phyloP scores from a whole-genome alignment of 371 early-diverging fungal genomes.

The Mucor velutinosus region DNA sequence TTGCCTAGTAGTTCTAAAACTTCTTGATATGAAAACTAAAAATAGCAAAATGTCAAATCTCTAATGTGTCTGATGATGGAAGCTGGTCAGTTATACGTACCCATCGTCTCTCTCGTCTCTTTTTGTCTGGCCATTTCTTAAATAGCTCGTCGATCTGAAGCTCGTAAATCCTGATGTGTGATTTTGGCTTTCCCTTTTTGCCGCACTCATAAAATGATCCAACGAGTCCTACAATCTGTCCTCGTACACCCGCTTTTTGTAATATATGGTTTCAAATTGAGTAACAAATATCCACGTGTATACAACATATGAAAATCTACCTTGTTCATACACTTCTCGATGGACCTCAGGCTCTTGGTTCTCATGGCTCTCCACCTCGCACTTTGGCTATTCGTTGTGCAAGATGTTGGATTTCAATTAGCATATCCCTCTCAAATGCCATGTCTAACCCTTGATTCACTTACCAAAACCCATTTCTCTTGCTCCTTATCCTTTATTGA shows the following conservation, averaged over 20 bases:
- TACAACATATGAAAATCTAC: conserved; percentile 23
- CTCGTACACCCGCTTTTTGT: conserved; percentile 52
- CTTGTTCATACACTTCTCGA: conserved; percentile 63
- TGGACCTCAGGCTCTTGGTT: conserved; percentile 51
- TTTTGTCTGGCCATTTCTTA: conserved; percentile 57
- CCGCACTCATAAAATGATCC: conserved; percentile 51
- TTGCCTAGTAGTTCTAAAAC: conserved; percentile 30
- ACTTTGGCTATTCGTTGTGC: conserved; percentile 44
- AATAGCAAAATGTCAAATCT: background rate
- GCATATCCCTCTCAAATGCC: too few species aligned
- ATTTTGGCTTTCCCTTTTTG: conserved; percentile 45
- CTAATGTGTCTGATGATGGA: background rate
- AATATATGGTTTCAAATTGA: background rate
- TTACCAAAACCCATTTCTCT: conserved; percentile 55
- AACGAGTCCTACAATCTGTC: conserved; percentile 41
- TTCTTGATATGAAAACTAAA: conserved; percentile 57
- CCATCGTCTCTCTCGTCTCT: conserved; percentile 56
- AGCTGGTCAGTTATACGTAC: conserved; percentile 28
- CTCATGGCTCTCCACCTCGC: conserved; percentile 61
- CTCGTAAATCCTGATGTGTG: conserved; percentile 55
- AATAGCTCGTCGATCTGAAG: conserved; percentile 53
- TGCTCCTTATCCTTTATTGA: conserved; percentile 48
- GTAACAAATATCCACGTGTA: background rate
- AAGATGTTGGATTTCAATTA: background rate
- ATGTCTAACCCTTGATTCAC: background rate